Percentiles rank a stretch among this genome's conserved stretches.
Conservation (phyloP, 805 yeast genomes). For the Lipomyces chichibuensis region DNA sequence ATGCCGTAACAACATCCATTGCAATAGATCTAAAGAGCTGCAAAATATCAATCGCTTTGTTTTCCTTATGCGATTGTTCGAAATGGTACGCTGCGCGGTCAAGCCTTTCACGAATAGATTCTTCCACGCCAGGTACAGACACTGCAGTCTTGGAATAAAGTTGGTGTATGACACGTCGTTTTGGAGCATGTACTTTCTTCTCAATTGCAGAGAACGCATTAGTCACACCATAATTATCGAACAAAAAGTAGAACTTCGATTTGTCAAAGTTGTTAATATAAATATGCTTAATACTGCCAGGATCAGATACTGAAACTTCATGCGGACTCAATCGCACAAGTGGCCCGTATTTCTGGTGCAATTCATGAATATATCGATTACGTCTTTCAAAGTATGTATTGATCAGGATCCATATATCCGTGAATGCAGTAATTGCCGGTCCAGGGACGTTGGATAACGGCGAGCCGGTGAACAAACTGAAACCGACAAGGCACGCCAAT, state of each 20-base stretch:
- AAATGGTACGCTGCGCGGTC: background rate
- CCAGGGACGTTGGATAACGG: conserved; percentile 62
- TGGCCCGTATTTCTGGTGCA: conserved; percentile 63
- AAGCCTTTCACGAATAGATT: conserved; percentile 45
- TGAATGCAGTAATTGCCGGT: conserved; percentile 55
- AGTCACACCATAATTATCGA: conserved; percentile 58
- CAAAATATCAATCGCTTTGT: conserved; percentile 55
- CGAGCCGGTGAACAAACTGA: background rate
- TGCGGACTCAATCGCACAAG: conserved; percentile 63
- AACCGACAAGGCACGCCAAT: background rate
- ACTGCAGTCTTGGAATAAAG: conserved; percentile 53
- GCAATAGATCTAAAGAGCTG: conserved; percentile 70
- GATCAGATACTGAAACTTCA: conserved; percentile 62
- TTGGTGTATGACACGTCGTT: conserved; percentile 49
- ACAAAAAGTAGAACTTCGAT: conserved; percentile 60
- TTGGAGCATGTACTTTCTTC: conserved; percentile 52
- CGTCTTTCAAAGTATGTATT: conserved; percentile 55
- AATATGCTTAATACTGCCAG: conserved; percentile 55
- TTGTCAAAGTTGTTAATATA: conserved; percentile 62
- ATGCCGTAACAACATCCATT: conserved; percentile 67
- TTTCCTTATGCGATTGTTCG: conserved; percentile 10
- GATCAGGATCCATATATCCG: conserved; percentile 49
- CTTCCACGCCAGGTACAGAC: conserved; percentile 43
- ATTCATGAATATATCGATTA: conserved; percentile 51
- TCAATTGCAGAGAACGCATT: conserved; percentile 63